Percentiles rank a stretch among this genome's conserved stretches.
Conservation (phyloP, 2,329 filamentous ascomycete genomes). For the Tolypocladium guangdongense region DNA sequence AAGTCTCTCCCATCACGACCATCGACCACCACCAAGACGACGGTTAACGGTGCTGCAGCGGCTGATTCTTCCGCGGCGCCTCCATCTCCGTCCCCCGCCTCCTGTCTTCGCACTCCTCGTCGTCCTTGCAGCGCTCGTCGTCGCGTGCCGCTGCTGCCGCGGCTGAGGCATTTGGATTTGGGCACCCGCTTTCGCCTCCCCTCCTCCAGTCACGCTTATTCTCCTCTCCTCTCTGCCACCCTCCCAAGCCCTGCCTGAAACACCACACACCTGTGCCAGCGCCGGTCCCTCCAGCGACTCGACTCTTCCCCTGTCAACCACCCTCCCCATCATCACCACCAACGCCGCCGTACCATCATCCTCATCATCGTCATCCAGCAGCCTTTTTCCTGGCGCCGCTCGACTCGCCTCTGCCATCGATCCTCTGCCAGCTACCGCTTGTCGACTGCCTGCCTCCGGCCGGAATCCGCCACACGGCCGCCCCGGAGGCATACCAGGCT, state of each 20-base stretch:
- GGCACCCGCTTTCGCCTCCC: neutral
- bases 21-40: neutral
- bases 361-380: slow-evolving; percentile 4
- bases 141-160: neutral
- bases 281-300: slow-evolving; percentile 4
- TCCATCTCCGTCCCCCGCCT: neutral
- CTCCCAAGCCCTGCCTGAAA: slow-evolving; percentile 14
- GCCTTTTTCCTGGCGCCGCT: neutral
- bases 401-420: neutral
- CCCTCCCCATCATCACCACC: slow-evolving; percentile 1
- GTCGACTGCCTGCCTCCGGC: slow-evolving; percentile 2
- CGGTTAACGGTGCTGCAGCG: neutral
- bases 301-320: slow-evolving; percentile 5
- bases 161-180: neutral
- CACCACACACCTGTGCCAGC: slow-evolving; percentile 7
- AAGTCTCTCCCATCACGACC: neutral
- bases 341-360: neutral
- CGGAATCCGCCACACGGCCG: slow-evolving; percentile 6
- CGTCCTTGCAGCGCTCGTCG: neutral
- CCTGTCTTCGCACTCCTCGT: neutral
- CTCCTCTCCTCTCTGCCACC: neutral
- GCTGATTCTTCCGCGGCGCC: neutral
- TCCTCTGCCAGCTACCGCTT: neutral
- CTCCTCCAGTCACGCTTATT: slow-evolving; percentile 1
- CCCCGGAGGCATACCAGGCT: slow-evolving; percentile 1